Conservation (phyloP, 192 early-diverging fungal genomes). For the Jimgerdemannia lactiflua region DNA sequence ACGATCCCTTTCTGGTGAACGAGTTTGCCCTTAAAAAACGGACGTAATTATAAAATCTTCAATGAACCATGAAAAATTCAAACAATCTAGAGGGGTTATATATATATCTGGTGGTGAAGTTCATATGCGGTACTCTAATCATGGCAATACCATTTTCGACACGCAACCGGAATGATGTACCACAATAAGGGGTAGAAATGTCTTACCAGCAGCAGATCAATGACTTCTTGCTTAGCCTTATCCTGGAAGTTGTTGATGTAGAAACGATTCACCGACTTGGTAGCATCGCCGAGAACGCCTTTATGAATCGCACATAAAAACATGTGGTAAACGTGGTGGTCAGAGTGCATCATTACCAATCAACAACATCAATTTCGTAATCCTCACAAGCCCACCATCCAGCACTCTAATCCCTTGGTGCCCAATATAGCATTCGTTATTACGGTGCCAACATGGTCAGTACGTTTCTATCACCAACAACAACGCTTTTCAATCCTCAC, state of each 20-base stretch:
- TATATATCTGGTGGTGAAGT: background rate
- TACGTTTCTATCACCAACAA: too few relatives aligned
- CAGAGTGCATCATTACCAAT: background rate
- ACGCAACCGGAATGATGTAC: background rate
- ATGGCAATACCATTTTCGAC: background rate
- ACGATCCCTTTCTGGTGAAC: conserved; percentile 38
- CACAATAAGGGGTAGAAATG: background rate
- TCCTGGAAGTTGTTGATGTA: conserved; percentile 97
- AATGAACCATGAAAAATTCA: background rate
- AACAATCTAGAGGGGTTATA: too few relatives aligned
- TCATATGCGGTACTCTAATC: background rate
- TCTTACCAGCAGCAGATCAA: conserved; percentile 80
- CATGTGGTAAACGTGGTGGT: conserved; percentile 1
- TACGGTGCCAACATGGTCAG: background rate
- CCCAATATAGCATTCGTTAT: too few relatives aligned
- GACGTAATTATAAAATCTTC: background rate
- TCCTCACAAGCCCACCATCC: too few relatives aligned
- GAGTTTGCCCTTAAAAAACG: conserved; percentile 43
- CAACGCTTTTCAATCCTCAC: background rate
- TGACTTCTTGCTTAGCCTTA: conserved; percentile 89
- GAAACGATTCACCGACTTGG: conserved; percentile 90
- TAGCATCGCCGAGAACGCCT: conserved; percentile 88
- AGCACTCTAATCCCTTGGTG: too few relatives aligned
- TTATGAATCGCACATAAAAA: conserved; percentile 20
- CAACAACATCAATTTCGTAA: background rate